A percentile compares a stretch with the other conserved stretches of the same genome.
These are phyloP conservation scores for Skeletonema marinoi DNA, from an alignment of 108 stramenopile species.

Conservation along the genomic window DNA sequence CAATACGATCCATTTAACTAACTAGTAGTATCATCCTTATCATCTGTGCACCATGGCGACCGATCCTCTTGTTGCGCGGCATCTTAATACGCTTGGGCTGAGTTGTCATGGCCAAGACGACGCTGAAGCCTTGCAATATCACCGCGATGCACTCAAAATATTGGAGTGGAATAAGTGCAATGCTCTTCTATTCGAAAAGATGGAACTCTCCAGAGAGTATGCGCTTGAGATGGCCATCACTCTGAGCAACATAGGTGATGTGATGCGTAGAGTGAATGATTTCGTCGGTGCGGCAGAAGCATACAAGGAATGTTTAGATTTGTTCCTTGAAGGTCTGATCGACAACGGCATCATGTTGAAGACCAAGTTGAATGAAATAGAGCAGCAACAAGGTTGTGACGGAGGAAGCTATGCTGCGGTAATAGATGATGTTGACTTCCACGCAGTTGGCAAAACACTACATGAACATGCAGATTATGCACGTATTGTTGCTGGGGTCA, in stretches of 20 bases:
- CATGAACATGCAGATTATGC: not conserved
- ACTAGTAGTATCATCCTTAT: too few relatives aligned
- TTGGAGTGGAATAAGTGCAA: constrained; percentile 22
- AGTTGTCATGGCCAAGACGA: not conserved
- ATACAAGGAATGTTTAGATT: constrained; percentile 18
- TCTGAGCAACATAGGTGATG: not conserved
- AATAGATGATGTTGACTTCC: not conserved
- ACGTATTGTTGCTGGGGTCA: not conserved
- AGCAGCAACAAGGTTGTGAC: not conserved
- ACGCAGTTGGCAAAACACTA: not conserved
- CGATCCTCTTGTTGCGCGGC: not conserved
- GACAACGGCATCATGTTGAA: not conserved
- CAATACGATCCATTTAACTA: too few relatives aligned
- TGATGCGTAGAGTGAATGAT: constrained; percentile 15
- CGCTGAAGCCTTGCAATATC: constrained; percentile 2
- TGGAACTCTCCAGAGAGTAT: not conserved
- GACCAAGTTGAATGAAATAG: not conserved
- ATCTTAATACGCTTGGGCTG: not conserved
- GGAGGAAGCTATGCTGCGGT: not conserved
- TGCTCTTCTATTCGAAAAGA: constrained; percentile 11
- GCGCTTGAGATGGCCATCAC: constrained; percentile 18
- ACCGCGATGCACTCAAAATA: constrained; percentile 12
- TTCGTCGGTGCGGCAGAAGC: constrained; percentile 13
- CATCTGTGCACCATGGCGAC: not conserved
- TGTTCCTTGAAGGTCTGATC: constrained; percentile 12